These are phyloP conservation scores for Tothia fuscella DNA, from an alignment of 2,329 filamentous ascomycete species.

Conservation along the genomic window DNA sequence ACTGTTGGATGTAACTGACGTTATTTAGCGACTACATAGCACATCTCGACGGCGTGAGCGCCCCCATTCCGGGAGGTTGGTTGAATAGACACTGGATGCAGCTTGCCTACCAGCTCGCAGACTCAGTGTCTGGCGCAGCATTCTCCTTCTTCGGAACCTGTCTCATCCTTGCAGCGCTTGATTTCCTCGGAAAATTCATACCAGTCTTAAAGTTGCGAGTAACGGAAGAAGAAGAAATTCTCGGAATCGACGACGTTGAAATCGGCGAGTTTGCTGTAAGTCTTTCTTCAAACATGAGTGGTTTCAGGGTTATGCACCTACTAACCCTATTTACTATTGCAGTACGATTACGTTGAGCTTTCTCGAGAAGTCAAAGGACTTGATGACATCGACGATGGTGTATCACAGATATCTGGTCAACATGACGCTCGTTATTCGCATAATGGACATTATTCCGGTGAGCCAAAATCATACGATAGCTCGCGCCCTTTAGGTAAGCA, in stretches of 20 bases:
- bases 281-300: conserved; percentile 13
- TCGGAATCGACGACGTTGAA: conserved; percentile 80
- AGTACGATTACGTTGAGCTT: conserved; percentile 84
- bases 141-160: conserved; percentile 73
- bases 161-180: conserved; percentile 49
- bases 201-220: conserved; percentile 65
- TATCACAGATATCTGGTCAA: not conserved
- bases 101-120: conserved; percentile 71
- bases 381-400: conserved; percentile 25
- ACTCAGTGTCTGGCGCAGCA: conserved; percentile 60
- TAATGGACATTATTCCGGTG: conserved; percentile 3
- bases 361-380: conserved; percentile 50
- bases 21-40: conserved; percentile 80
- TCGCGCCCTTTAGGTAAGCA: conserved; percentile 10
- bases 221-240: conserved; percentile 64
- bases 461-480: conserved; percentile 8
- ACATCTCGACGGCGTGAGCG: conserved; percentile 58
- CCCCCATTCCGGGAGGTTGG: conserved; percentile 66
- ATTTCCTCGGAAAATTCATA: conserved; percentile 64
- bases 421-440: too few species aligned
- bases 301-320: conserved; percentile 8
- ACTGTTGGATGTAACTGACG: too few species aligned
- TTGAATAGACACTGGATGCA: conserved; percentile 75
- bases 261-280: conserved; percentile 79
- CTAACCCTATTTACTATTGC: not conserved